A percentile compares a stretch with the other conserved stretches of the same genome.
phyloP scores from a whole-genome alignment of 179 eudicot genomes.

The Patellifolia procumbens region DNA sequence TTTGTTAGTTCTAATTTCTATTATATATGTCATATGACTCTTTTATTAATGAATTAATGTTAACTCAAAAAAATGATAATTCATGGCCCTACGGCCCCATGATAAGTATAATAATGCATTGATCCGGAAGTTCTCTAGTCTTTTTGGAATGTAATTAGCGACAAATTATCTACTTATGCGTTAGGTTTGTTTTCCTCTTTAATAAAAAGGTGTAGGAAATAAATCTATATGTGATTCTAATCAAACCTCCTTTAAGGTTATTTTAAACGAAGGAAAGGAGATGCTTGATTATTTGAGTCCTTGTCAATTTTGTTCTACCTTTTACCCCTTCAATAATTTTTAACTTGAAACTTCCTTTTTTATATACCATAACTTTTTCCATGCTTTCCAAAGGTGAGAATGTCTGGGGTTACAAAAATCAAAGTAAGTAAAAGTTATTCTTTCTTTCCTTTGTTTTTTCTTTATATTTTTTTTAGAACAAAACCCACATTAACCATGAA shows the following conservation, averaged over 20 bases:
- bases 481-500: conserved; percentile 38
- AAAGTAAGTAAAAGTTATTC: conserved; percentile 44
- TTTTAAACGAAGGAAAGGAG: conserved; percentile 22
- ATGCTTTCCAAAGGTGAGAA: conserved; percentile 52
- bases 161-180: conserved; percentile 16
- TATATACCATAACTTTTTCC: conserved; percentile 29
- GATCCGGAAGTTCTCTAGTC: conserved; percentile 8
- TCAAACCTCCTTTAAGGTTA: conserved; percentile 30
- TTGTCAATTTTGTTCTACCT: conserved; percentile 30
- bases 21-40: too few species aligned
- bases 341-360: conserved; percentile 17
- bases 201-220: conserved; percentile 31
- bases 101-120: neutral
- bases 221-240: conserved; percentile 46
- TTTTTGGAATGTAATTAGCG: conserved; percentile 1
- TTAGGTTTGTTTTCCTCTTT: neutral
- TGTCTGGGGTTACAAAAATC: conserved; percentile 47
- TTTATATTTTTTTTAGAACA: neutral
- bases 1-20: too few species aligned
- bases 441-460: conserved; percentile 17
- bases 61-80: too few species aligned
- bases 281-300: conserved; percentile 31
- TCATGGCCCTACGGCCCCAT: neutral
- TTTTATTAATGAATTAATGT: too few species aligned
- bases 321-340: conserved; percentile 21